A percentile compares a stretch with the other conserved stretches of the same genome.
Evolutionary conservation across 2,329 filamentous ascomycete species (phyloP).

Genomic region (Botrytis medusae): DNA sequence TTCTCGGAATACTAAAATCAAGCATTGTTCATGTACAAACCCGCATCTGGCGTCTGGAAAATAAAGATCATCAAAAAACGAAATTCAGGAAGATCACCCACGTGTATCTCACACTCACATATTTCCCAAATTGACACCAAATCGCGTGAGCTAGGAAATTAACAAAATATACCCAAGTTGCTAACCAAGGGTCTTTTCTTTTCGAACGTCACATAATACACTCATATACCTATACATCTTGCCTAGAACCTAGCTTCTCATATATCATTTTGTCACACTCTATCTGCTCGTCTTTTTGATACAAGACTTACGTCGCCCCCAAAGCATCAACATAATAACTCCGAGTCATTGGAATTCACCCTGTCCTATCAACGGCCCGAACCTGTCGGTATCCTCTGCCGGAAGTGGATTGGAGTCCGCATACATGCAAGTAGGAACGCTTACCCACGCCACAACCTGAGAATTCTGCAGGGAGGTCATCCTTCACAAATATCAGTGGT

Average conservation of each 20-base stretch:
- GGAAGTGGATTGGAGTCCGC: constrained; percentile 28
- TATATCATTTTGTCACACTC: not conserved
- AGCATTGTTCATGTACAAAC: constrained; percentile 18
- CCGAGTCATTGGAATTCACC: constrained; percentile 26
- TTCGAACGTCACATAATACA: not conserved
- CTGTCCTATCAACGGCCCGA: constrained; percentile 37
- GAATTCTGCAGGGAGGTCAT: constrained; percentile 26
- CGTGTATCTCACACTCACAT: not conserved
- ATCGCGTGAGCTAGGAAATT: not conserved
- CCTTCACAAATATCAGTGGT: constrained; percentile 24
- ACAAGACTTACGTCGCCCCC: constrained; percentile 2
- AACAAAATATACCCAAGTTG: not conserved
- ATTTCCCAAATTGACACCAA: not conserved
- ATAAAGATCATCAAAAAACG: constrained; percentile 17
- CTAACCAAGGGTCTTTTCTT: not conserved
- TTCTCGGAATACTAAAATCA: constrained; percentile 5
- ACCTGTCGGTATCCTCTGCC: constrained; percentile 32
- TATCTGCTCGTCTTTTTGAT: constrained; percentile 1
- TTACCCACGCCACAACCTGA: constrained; percentile 33
- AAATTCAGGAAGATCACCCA: constrained; percentile 14
- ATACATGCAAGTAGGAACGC: constrained; percentile 37
- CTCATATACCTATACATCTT: not conserved
- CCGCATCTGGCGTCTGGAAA: constrained; percentile 19
- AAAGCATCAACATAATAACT: constrained; percentile 19
- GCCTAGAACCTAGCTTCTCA: not conserved